phyloP scores from a whole-genome alignment of 352 stramenopile species.

The Phytophthora foliorum region DNA sequence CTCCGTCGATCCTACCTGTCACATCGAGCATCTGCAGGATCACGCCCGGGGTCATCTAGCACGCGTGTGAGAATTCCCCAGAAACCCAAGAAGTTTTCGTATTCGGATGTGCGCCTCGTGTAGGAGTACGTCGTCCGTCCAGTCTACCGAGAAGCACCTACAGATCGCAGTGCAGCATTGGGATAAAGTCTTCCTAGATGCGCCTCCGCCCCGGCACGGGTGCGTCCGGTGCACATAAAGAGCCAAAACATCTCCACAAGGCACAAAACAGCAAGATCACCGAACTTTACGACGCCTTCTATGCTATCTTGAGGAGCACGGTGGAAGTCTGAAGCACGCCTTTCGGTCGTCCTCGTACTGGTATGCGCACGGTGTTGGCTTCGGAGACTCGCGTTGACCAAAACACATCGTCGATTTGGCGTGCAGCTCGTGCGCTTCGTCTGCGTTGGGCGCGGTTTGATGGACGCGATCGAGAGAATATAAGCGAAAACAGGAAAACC shows the following conservation, averaged over 20 bases:
- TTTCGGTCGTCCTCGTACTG: slow-evolving; percentile 59
- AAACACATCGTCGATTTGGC: slow-evolving; percentile 59
- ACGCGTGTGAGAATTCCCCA: too few species aligned
- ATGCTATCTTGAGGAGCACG: slow-evolving; percentile 50
- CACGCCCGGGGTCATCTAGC: slow-evolving; percentile 11
- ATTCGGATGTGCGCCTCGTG: slow-evolving; percentile 44
- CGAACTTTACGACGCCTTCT: slow-evolving; percentile 62
- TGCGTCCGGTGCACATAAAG: slow-evolving; percentile 18
- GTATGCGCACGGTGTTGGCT: slow-evolving; percentile 57
- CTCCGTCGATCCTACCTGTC: too few species aligned
- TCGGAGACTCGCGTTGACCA: slow-evolving; percentile 45
- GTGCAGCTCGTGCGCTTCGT: slow-evolving; percentile 59
- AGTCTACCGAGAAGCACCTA: slow-evolving; percentile 55
- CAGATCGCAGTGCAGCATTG: slow-evolving; percentile 51
- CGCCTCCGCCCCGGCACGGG: neutral
- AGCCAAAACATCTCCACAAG: slow-evolving; percentile 38
- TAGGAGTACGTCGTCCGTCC: slow-evolving; percentile 52
- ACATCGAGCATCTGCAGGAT: too few species aligned
- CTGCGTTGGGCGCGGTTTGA: slow-evolving; percentile 42
- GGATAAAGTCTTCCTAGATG: slow-evolving; percentile 49
- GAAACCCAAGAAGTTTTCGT: slow-evolving; percentile 34
- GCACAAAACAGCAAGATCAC: slow-evolving; percentile 47
- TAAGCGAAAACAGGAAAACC: too few species aligned
- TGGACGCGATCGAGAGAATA: too few species aligned
- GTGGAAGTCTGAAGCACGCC: slow-evolving; percentile 55